phyloP scores from a whole-genome alignment of 106 monocot genomes.

The Xerophyta viscosa region DNA sequence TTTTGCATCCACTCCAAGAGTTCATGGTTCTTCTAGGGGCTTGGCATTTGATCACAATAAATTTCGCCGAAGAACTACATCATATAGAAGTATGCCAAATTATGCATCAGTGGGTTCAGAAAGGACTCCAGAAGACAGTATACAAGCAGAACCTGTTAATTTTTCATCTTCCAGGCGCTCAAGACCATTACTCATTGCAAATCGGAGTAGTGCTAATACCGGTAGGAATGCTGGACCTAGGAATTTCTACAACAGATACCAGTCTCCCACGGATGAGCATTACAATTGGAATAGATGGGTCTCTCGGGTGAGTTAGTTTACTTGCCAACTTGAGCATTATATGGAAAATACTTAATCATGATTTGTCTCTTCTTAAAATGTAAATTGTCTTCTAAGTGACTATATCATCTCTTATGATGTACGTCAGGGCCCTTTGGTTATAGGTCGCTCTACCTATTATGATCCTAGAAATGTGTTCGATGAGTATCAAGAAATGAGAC shows the following conservation, averaged over 20 bases:
- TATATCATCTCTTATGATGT: background rate
- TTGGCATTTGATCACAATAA: constrained; percentile 1
- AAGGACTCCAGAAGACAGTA: constrained; percentile 1
- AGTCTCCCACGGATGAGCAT: constrained; percentile 9
- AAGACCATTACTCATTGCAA: constrained; percentile 11
- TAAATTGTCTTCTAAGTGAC: no score
- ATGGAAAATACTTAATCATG: no score
- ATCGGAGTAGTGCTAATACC: constrained; percentile 7
- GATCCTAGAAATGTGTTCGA: constrained; percentile 27
- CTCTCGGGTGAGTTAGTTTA: constrained; percentile 30
- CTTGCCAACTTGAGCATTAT: no score
- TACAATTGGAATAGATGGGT: constrained; percentile 9
- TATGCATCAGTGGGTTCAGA: background rate
- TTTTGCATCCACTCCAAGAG: constrained; percentile 6
- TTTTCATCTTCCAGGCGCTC: constrained; percentile 22
- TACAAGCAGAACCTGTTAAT: constrained; percentile 10
- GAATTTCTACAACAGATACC: constrained; percentile 11
- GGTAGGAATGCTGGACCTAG: constrained; percentile 21
- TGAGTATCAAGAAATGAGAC: constrained; percentile 45
- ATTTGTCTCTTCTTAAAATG: background rate
- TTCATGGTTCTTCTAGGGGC: background rate
- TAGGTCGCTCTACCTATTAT: constrained; percentile 14
- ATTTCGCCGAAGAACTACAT: constrained; percentile 11
- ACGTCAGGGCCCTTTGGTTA: constrained; percentile 24
- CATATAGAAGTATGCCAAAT: constrained; percentile 4